These are phyloP conservation scores for Mucor irregularis DNA, from an alignment of 371 early-diverging fungal species.

Conservation along the genomic window DNA sequence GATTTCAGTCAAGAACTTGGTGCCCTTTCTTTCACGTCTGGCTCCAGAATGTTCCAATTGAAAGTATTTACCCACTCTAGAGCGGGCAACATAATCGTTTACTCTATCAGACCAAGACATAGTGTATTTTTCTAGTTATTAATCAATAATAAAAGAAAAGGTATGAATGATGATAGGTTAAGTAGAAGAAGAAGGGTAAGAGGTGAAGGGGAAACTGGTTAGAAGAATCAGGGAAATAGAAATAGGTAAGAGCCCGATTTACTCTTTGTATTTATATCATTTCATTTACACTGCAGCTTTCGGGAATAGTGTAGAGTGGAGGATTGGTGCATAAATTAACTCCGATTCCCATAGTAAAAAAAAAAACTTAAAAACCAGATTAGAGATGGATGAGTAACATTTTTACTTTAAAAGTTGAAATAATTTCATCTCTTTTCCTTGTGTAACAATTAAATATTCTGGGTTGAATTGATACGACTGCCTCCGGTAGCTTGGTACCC, in stretches of 20 bases:
- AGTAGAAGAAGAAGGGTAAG: background rate
- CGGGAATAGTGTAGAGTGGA: background rate
- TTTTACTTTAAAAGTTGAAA: too few species aligned
- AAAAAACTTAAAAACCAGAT: too few species aligned
- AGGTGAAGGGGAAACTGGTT: background rate
- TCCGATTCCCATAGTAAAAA: background rate
- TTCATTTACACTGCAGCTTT: too few species aligned
- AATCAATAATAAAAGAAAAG: background rate
- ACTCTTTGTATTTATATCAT: background rate
- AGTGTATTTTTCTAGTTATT: conserved; percentile 1
- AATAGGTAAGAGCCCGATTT: background rate
- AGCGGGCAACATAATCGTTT: conserved; percentile 55
- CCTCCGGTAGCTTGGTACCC: background rate
- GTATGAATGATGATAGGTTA: background rate
- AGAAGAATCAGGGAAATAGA: background rate
- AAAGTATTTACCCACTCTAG: conserved; percentile 62
- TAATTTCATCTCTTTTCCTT: background rate
- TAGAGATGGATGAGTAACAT: conserved; percentile 9
- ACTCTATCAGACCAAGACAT: conserved; percentile 42
- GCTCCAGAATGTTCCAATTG: conserved; percentile 65
- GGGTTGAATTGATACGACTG: conserved; percentile 6
- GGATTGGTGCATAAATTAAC: background rate
- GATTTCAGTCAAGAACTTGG: conserved; percentile 67
- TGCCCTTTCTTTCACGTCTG: conserved; percentile 53
- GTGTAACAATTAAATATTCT: background rate